A percentile compares a stretch with the other conserved stretches of the same genome.
These are phyloP conservation scores for Neurospora cerealis DNA, from an alignment of 495 filamentous ascomycete genomes.

Conservation along the genomic window DNA sequence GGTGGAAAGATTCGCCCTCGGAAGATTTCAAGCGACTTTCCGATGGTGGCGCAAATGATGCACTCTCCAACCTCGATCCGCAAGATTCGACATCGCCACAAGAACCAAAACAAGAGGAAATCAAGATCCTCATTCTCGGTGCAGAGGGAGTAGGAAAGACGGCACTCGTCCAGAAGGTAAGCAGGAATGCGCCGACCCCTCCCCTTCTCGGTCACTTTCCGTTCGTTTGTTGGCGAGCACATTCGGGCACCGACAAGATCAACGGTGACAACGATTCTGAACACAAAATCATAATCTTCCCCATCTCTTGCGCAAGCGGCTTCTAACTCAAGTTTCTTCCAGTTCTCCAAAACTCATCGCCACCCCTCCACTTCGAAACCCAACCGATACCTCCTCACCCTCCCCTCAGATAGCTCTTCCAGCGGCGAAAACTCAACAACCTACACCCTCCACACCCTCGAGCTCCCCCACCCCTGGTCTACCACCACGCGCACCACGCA, in stretches of 20 bases:
- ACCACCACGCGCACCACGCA: background rate
- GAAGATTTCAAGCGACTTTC: slow-evolving; percentile 7
- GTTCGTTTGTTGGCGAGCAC: background rate
- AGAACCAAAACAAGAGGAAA: slow-evolving; percentile 14
- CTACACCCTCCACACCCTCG: slow-evolving; percentile 30
- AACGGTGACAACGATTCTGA: background rate
- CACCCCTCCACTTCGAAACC: slow-evolving; percentile 16
- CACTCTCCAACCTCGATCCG: background rate
- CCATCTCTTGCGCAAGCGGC: background rate
- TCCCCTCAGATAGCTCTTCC: slow-evolving; percentile 11
- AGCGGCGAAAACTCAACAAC: background rate
- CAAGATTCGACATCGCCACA: background rate
- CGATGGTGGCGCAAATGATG: background rate
- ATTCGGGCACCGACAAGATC: background rate
- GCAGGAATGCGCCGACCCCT: background rate
- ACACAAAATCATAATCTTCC: background rate
- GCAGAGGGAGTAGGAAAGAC: slow-evolving; percentile 33
- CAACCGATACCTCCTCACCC: slow-evolving; percentile 24
- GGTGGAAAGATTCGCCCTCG: slow-evolving; percentile 23
- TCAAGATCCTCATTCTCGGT: slow-evolving; percentile 33
- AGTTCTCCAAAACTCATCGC: background rate
- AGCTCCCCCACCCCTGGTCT: slow-evolving; percentile 20
- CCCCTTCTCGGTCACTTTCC: background rate
- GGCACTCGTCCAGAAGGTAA: slow-evolving; percentile 30
- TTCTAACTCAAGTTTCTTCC: background rate